Base-by-base conservation (phyloP, 441 rosid genomes). In the Raphanus hybrid region DNA sequence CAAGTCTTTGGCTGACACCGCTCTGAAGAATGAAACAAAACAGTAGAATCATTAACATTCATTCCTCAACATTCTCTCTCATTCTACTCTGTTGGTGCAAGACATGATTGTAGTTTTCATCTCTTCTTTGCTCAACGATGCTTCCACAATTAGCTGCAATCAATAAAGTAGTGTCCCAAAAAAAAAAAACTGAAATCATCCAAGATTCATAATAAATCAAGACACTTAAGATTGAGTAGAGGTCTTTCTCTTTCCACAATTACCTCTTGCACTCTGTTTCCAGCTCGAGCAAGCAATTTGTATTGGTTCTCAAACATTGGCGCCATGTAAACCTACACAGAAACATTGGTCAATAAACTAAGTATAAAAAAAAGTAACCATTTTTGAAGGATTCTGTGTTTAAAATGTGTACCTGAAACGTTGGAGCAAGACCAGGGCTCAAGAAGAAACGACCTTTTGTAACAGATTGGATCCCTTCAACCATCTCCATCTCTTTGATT, bases 181-280 rank as follows among this genome's bases (percentile, higher is more conserved):
- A n/a, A n/a, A n/a, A n/a, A n/a, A n/a, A 8, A 55, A 64, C 27
- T 39, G n/a, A 9, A 74, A 64, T 41, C 8, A 75, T 57, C 57
- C 43, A 55, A 48, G 29, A 48, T 32, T 41, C 54, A 20, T 9
- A 37, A n/a, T 39, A 45, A 23, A n/a, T 14, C 20, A 69, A 8
- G 14, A 20, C 57, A n/a, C n/a, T n/a, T n/a, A n/a, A n/a, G n/a
- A n/a, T n/a, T n/a, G n/a, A n/a, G n/a, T n/a, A n/a, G n/a, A n/a
- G n/a, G n/a, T n/a, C 45, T 20, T 62, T 41, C 32, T 62, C 37
- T 5, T 69, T 76, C 65, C n/a, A n/a, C n/a, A n/a, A n/a, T 75
- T 90, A 91, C 99, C 97, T 95, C 99, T 72, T 91, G 97, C 64
- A 90, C 95, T 89, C 88, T 91, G 89, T 91, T 95, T 77, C 89